Evolutionary conservation across 768 basidiomycete genomes (phyloP), one percentile per base, ranked within the genome.

Genomic region (Bullera alba): DNA sequence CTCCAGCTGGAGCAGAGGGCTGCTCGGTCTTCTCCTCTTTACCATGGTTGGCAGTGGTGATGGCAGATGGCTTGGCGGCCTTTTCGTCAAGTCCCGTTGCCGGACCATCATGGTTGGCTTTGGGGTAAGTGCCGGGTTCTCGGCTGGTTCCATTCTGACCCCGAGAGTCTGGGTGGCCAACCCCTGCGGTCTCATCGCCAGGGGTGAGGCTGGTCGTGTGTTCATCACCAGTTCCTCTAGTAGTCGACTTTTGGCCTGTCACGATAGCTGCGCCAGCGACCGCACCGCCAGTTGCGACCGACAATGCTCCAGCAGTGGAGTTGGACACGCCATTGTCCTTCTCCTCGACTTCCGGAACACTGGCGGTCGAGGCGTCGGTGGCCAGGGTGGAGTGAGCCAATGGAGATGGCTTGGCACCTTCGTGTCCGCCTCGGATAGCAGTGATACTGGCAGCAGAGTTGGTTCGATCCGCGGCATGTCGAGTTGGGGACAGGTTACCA

Each of bases 341-440:
- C 10, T 25, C 22, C 6, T 6, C 23, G 10, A 7, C 10, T n/a
- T n/a, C n/a, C n/a, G n/a, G n/a, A n/a, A n/a, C n/a, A n/a, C n/a
- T n/a, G n/a, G n/a, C n/a, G n/a, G n/a, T n/a, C n/a, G n/a, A 14
- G 23, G 19, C 17, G 10, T 38, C 27, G n/a, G 17, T 30, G 2
- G 21, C 43, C 17, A 38, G 12, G 15, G 16, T 45, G 5, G 42
- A 43, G 16, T 25, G 19, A 17, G 35, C 19, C 39, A 27, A 36
- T 29, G 32, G 49, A 21, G 49, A 39, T 14, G 22, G 42, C 6
- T 19, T 6, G 26, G 42, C 37, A 26, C 66, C 66, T 26, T 60
- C 56, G 36, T 60, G 43, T 5, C 67, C 67, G 29, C 49, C 50
- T 29, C 67, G 42, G 30, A 69, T 69, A n/a, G 67, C 67, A 19